Base-by-base conservation (phyloP, 2,329 filamentous ascomycete genomes). In the Neonectria faginata region DNA sequence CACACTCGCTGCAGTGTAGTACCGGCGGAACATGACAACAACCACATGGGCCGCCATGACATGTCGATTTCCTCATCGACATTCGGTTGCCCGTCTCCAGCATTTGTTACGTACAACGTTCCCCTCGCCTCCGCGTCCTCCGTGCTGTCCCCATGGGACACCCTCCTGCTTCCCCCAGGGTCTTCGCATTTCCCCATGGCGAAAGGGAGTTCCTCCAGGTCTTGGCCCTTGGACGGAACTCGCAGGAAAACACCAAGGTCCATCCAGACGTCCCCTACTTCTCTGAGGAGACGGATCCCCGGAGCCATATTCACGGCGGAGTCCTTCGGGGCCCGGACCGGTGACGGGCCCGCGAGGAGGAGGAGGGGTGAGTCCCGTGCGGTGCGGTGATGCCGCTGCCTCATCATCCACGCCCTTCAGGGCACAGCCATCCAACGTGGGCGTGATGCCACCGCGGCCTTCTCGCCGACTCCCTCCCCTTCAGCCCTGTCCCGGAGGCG, bases 51-150 rank as follows among this genome's bases (percentile, higher is more conserved):
- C 25, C 22, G 22, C 25, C 20, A 54, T 58, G 60, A 58, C 60
- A 58, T 48, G 31, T 58, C 48, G 48, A 33, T 60, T 51, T 33
- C 50, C 12, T 36, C 22, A 47, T 47, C 20, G 54, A 18, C 42
- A 20, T 41, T 41, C 22, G 22, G 22, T 22, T 22, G 39, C n/a
- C 39, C 53, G 59, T 57, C 57, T 48, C 48, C 57, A 60, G 50
- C 27, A 54, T 50, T 41, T 62, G 56, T 70, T 73, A 72, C 70
- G 70, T 72, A 73, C 70, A 73, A 69, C 41, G 67, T 58, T 7
- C 63, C 67, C 54, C 22, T 22, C 27, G 22, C 29, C 29, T 31
- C 44, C 12, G 18, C 44, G 11, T 29, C 14, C 45, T 48, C 25
- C 45, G 22, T 3, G 22, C 22, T 22, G 22, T 65, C 70, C 70